Evolutionary conservation across 225 moss, liverwort and hornwort species (phyloP), one percentile per base, ranked within the genome.

Genomic region (Sphagnum tenellum): DNA sequence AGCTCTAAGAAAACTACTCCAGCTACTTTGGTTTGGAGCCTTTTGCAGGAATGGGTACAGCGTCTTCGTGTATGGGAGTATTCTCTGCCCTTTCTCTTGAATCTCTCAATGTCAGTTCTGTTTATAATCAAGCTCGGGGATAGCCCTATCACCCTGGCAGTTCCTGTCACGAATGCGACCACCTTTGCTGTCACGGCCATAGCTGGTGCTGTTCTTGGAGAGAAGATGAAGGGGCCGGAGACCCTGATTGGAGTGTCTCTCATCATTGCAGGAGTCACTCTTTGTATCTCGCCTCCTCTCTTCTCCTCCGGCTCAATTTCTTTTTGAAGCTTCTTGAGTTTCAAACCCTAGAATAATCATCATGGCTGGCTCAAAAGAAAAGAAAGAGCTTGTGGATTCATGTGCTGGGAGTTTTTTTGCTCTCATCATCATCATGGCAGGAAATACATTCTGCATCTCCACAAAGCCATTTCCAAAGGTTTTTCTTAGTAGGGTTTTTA

Each of bases 101-200:
- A 94, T 60, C 73, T 91, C 45, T 89, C 83, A 61, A 81, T 90
- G 70, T 94, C 90, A 0, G 71, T 87, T 7, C 57, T 94, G 56
- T 94, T 94, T 65, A 70, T 91, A 48, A 74, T 82, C 66, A 86
- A 85, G 67, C 85, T 94, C 45, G 85, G 87, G 46, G 81, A 90
- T 64, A 87, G 87, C 66, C 90, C 89, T 5, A 81, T 91, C 60
- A 87, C 83, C n/a, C 71, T 91, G 60, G 94, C 90, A 2, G 94
- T 94, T 66, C 94, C 94, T 9, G 90, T 91, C 55, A 94, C 94
- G 3, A 89, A 94, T 48, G 90, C 87, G 49, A 85, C 83, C 64
- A 94, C 89, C 12, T 90, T 91, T 57, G 94, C 85, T 3, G 78
- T 83, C 12, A 94, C 94, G 13, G 85, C 87, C 45, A 64, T 89